Base-by-base conservation (phyloP, 2,329 filamentous ascomycete species). In the Colletotrichum melonis region DNA sequence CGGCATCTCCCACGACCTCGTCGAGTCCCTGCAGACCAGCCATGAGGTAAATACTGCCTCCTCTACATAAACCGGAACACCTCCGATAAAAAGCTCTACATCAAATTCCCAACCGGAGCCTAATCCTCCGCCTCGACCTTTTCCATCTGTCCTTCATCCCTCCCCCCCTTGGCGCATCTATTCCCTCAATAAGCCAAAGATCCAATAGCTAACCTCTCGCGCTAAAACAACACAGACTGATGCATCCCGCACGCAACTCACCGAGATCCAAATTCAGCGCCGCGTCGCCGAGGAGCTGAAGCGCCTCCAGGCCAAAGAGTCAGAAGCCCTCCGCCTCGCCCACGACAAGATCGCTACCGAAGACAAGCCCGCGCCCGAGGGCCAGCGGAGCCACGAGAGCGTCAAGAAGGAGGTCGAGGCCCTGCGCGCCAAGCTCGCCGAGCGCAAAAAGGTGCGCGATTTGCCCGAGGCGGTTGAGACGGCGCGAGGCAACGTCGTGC, bases 271-370 rank as follows among this genome's bases (percentile, higher is more conserved):
- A 79, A 92, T 98, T 83, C 95, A 98, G 86, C 87, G 91, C 81
- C 95, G 96, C 83, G 94, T 98, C 74, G 91, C 93, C 79, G 88
- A 91, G 79, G 95, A 98, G 85, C 94, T 98, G 77, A 91, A 93
- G 83, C 92, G 92, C 78, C 91, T 98, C 76, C 92, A 92, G 81
- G 88, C 91, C 76, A 87, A 92, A 78, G 93, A 96, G 81, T 85
- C 90, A 76, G 88, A 91, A 63, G 90, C 92, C 72, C 92, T 98
- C 76, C 87, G 88, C 77, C 86, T 91, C 71, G 90, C 94, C 74
- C 90, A 93, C 80, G 90, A 93, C 75, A 91, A 91, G 77, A 84
- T 92, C 74, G 86, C 90, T 69, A 76, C 80, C 38, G 80, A 82
- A 19, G 79, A 82, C 64, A 81, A 82, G 71, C 78, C 63, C 22